Base-by-base conservation (phyloP, 2,329 filamentous ascomycete genomes). In the Endocalyx cinctus region DNA sequence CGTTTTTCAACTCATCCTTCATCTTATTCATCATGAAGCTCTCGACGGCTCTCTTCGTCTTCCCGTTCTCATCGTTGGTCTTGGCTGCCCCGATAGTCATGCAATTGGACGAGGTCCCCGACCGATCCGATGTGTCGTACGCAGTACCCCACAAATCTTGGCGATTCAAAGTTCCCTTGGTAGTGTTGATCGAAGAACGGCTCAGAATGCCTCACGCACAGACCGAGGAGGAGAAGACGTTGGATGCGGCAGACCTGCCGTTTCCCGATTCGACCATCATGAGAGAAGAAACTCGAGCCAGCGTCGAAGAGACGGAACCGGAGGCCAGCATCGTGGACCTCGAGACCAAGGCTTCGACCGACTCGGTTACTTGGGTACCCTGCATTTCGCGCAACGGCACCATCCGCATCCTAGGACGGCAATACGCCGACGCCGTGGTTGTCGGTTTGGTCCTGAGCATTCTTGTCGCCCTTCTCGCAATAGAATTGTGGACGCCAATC, bases 211-310 rank as follows among this genome's bases (percentile, higher is more conserved):
- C n/a, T n/a, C n/a, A n/a, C n/a, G n/a, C n/a, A n/a, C n/a, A n/a
- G n/a, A n/a, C n/a, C n/a, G n/a, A n/a, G n/a, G n/a, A n/a, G n/a
- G n/a, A n/a, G n/a, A 16, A 27, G 26, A 27, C 11, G 5, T 16
- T 13, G 26, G 26, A 10, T 27, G n/a, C n/a, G n/a, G n/a, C n/a
- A n/a, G n/a, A n/a, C 26, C 38, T 37, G 18, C 45, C 50, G 25
- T 48, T 52, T 33, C 39, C 47, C 10, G 46, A 54, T 11, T 52
- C 47, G 13, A 55, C 47, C 32, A 48, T 50, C 28, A 45, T 54
- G 25, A 45, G 37, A 27, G 52, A 48, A 33, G 52, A 57, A 35
- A 54, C 51, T 10, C 44, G 42, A 10, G 48, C 46, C 6, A 46
- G 41, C 25, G 39, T 31, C 10, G 33, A 27, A 8, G 45, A 53